Evolutionary conservation across 805 yeast genomes (phyloP).

Genomic region (Starmerella roubikii): DNA sequence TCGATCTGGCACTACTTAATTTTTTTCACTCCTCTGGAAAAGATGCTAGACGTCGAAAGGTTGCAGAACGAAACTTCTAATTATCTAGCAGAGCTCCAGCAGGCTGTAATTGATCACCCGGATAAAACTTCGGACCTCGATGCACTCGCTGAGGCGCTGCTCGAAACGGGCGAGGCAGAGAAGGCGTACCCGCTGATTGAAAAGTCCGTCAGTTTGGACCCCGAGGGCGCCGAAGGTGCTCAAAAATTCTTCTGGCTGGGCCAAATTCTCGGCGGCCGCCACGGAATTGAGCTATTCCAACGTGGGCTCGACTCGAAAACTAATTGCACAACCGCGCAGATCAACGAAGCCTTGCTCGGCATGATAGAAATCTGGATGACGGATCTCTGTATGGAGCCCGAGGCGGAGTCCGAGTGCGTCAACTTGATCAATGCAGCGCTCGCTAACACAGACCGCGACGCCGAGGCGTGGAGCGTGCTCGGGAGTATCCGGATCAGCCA

Average conservation of each 20-base stretch:
- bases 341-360: slow-evolving; percentile 68
- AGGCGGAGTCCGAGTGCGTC: slow-evolving; percentile 75
- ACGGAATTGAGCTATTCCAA: slow-evolving; percentile 51
- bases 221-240: slow-evolving; percentile 47
- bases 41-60: slow-evolving; percentile 11
- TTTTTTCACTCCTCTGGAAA: too few relatives aligned
- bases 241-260: slow-evolving; percentile 85
- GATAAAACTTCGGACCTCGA: slow-evolving; percentile 29
- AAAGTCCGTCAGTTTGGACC: slow-evolving; percentile 55
- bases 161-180: slow-evolving; percentile 71
- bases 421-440: slow-evolving; percentile 51
- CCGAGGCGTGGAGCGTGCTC: slow-evolving; percentile 70
- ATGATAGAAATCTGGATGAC: slow-evolving; percentile 92
- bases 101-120: slow-evolving; percentile 24
- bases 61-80: slow-evolving; percentile 32
- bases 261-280: slow-evolving; percentile 72
- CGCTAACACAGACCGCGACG: slow-evolving; percentile 38
- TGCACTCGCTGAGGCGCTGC: slow-evolving; percentile 54
- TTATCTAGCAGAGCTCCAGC: slow-evolving; percentile 38
- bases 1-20: too few relatives aligned
- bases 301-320: slow-evolving; percentile 40
- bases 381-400: slow-evolving; percentile 84
- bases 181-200: slow-evolving; percentile 53
- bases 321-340: slow-evolving; percentile 3
- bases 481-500: slow-evolving; percentile 87